Conservation (phyloP, 1,284 basidiomycete genomes). For the Flammula alnicola region DNA sequence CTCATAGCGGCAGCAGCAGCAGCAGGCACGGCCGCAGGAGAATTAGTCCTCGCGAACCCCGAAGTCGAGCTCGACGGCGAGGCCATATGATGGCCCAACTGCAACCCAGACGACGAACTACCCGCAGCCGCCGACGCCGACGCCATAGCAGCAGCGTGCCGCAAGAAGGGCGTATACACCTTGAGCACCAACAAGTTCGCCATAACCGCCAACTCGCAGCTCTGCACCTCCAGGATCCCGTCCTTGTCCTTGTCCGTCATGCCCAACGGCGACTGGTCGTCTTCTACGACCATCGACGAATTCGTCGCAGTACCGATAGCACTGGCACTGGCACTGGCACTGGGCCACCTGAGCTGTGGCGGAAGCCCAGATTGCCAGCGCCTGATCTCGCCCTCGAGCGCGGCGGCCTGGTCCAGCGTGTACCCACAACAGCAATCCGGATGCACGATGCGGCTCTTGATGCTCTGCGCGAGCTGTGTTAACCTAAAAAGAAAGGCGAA, state of each 20-base stretch:
- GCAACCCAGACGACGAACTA: conserved; percentile 33
- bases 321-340: background rate
- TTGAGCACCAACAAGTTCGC: conserved; percentile 65
- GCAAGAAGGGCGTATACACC: conserved; percentile 70
- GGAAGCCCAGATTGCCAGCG: conserved; percentile 60
- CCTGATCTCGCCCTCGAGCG: conserved; percentile 58
- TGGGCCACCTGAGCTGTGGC: conserved; percentile 23
- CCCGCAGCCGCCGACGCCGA: conserved; percentile 12
- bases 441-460: conserved; percentile 35
- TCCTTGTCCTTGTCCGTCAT: conserved; percentile 9
- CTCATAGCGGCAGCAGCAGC: conserved; percentile 21
- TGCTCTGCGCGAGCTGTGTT: conserved; percentile 36
- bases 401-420: conserved; percentile 61
- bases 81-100: no score
- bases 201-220: conserved; percentile 60
- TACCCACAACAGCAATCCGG: conserved; percentile 42
- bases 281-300: background rate
- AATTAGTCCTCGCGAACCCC: background rate
- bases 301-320: background rate
- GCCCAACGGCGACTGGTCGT: background rate
- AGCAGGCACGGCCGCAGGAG: conserved; percentile 1
- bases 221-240: conserved; percentile 45
- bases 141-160: conserved; percentile 24
- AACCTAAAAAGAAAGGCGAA: conserved; percentile 22
- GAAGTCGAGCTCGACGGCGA: no score